Evolutionary conservation across 805 yeast genomes (phyloP), one percentile per base, ranked within the genome.

Genomic region (Sugiyamaella qingdaonensis): DNA sequence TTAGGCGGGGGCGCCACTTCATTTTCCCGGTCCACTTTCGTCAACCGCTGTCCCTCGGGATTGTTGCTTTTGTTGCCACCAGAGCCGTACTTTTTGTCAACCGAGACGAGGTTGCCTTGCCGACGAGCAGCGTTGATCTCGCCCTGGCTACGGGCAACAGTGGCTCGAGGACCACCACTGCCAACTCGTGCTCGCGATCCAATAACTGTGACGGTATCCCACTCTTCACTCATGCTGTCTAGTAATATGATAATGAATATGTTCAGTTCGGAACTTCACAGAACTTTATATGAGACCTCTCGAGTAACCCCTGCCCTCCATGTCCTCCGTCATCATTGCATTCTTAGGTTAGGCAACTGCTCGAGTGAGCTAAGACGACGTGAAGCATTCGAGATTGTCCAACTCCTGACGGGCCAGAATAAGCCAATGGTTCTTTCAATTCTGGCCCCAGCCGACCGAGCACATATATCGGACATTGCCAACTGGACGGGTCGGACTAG

Each of bases 91-190:
- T 92, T 94, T 82, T 92, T 92, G 70, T 92, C 99, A 43, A 91
- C 91, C 43, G 95, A 82, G 36, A 94, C 79, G 51, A 94, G 92
- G 51, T 82, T 78, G 59, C 99, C 99, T 19, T 85, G 70, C 78
- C 99, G 85, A 77, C 96, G 85, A 51, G 99, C 99, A 29, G 89
- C 95, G 69, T 94, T 94, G 67, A 94, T 77, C 64, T 85, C 87
- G 45, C 85, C 80, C 51, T 79, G 76, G 10, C 92, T 77, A 68
- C 84, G 85, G 46, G 96, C 95, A 39, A 91, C 96, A 35, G 76
- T 78, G 60, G 86, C 84, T 68, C 89, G 82, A 62, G 97, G 96
- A 35, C 95, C 96, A 54, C 88, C 82, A 43, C 88, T 87, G 54
- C 96, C 96, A 53, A 84, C 79, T 72, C 92, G 83, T 62, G 94